phyloP scores from a whole-genome alignment of 2,329 filamentous ascomycete species.

The Cytospora schulzeri region DNA sequence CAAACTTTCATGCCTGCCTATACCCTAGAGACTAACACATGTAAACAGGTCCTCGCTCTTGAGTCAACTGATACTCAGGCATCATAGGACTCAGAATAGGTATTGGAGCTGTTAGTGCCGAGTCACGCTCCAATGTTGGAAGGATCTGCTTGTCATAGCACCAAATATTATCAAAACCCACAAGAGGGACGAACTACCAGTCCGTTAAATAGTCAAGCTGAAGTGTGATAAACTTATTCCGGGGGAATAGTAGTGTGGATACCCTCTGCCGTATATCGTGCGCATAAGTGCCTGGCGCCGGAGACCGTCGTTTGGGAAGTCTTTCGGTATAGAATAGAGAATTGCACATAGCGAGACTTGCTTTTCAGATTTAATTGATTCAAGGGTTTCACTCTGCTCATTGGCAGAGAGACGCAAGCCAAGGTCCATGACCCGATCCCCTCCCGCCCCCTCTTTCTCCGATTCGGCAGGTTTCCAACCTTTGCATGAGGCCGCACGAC shows the following conservation, averaged over 20 bases:
- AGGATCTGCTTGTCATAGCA: background rate
- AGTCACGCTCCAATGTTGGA: background rate
- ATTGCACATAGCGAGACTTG: too few relatives aligned
- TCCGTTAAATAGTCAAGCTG: background rate
- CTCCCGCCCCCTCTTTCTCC: too few relatives aligned
- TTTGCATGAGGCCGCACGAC: too few relatives aligned
- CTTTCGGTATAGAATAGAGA: background rate
- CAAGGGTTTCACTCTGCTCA: too few relatives aligned
- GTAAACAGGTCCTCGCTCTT: conserved; percentile 55
- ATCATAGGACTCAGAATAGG: background rate
- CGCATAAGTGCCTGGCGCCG: background rate
- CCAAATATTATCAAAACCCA: background rate
- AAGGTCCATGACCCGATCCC: too few relatives aligned
- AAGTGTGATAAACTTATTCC: background rate
- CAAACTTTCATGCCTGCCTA: background rate
- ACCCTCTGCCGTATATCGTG: background rate
- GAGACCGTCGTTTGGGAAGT: background rate
- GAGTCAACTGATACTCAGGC: conserved; percentile 43
- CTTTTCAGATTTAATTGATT: too few relatives aligned
- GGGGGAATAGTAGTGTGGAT: background rate
- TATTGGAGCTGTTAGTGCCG: background rate
- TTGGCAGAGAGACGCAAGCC: too few relatives aligned
- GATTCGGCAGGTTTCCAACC: too few relatives aligned
- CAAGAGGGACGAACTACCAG: background rate
- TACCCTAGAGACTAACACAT: background rate